Conservation (phyloP, 108 stramenopile genomes). For the Fistulifera pelliculosa region DNA sequence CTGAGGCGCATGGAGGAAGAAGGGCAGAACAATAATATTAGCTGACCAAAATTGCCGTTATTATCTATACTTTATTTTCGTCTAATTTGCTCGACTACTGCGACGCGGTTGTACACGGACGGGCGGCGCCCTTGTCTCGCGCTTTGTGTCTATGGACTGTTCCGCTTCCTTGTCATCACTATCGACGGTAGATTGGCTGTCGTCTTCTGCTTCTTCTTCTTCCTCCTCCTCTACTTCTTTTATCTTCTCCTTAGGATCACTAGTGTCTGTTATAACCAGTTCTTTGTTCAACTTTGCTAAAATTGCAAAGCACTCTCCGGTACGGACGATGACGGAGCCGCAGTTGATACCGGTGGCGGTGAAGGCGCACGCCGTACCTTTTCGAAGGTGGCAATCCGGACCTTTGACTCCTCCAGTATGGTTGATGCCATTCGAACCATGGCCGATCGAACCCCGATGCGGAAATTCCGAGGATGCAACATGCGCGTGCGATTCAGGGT, state of each 20-base stretch:
- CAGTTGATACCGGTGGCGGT: no score
- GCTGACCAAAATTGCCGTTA: not conserved
- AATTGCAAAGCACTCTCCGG: conserved; percentile 25
- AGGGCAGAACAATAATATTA: conserved; percentile 6
- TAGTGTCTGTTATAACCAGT: not conserved
- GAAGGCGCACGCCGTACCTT: no score
- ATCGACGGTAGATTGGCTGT: not conserved
- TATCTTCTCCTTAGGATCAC: not conserved
- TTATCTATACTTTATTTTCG: not conserved
- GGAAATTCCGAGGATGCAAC: not conserved
- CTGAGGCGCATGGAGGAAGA: conserved; percentile 17
- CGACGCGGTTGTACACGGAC: not conserved
- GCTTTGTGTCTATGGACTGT: not conserved
- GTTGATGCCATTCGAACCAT: no score
- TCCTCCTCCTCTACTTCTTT: conserved; percentile 5
- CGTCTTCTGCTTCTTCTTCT: conserved; percentile 2
- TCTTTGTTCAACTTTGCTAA: conserved; percentile 28
- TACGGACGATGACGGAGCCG: not conserved
- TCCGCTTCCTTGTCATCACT: conserved; percentile 5
- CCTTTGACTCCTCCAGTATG: no score
- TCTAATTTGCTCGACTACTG: not conserved
- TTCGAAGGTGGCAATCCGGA: no score
- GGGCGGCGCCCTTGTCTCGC: not conserved
- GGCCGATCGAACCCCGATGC: no score
- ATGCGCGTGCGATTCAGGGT: not conserved